Conservation (phyloP, 2,329 filamentous ascomycete species). For the Metarhizium brunneum region DNA sequence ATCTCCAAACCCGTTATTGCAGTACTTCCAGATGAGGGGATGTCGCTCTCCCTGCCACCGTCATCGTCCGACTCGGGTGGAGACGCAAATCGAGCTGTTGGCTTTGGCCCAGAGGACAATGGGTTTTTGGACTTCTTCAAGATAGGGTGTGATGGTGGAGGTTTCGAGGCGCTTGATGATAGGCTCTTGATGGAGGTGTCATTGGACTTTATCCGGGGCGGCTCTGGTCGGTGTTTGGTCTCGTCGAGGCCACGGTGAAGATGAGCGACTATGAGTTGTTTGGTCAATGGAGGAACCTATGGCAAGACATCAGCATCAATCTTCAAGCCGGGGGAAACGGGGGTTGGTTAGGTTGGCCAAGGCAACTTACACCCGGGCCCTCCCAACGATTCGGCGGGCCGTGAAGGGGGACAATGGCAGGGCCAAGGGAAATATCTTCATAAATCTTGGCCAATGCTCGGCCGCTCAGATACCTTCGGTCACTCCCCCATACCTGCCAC, state of each 20-base stretch:
- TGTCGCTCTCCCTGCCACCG: conserved; percentile 21
- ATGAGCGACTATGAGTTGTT: conserved; percentile 18
- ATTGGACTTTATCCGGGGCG: conserved; percentile 9
- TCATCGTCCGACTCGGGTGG: conserved; percentile 40
- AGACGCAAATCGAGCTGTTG: conserved; percentile 52
- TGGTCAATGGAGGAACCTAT: conserved; percentile 20
- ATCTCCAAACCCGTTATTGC: conserved; percentile 21
- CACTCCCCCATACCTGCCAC: conserved; percentile 57
- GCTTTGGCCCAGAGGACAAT: conserved; percentile 42
- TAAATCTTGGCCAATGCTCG: conserved; percentile 45
- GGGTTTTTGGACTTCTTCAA: conserved; percentile 49
- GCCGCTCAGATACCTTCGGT: conserved; percentile 43
- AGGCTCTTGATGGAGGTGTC: conserved; percentile 14
- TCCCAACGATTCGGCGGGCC: conserved; percentile 46
- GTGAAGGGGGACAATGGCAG: conserved; percentile 46
- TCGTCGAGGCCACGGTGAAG: conserved; percentile 9
- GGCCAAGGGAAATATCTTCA: conserved; percentile 47
- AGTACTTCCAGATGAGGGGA: conserved; percentile 33
- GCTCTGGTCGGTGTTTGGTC: conserved; percentile 8
- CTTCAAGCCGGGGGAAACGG: neutral
- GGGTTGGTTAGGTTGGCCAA: neutral
- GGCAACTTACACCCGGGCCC: conserved; percentile 32
- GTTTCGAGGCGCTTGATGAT: conserved; percentile 34
- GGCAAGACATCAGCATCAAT: neutral
- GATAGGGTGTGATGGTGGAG: conserved; percentile 45